Base-by-base conservation (phyloP, 2,329 filamentous ascomycete genomes). In the Dactylellina parvicollis region DNA sequence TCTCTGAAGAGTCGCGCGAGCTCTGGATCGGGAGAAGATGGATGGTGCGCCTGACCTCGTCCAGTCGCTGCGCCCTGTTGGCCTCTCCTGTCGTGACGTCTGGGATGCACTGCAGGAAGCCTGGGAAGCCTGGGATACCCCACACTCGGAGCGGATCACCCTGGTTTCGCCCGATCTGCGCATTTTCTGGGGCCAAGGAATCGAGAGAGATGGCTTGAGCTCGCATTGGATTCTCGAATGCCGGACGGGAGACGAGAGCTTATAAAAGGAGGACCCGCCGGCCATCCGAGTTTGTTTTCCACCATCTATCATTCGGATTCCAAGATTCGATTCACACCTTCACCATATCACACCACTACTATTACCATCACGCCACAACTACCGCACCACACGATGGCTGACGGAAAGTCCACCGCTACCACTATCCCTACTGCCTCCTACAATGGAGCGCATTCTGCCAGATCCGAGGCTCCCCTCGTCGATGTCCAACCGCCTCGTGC, bases 401-500 rank as follows among this genome's bases (percentile, higher is more conserved):
- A 65, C 50, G 44, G 42, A 47, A 72, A 72, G 24, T 14, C 47
- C 22, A 12, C 26, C 34, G 24, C 20, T 16, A 9, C 22, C 4
- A 46, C 49, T 36, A 26, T 52, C 32, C 46, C 67, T n/a, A n/a
- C n/a, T 5, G 52, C 67, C 36, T 64, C 57, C 59, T 72, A 47
- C 36, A 71, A 57, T 65, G 59, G 67, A 57, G 52, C 61, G 0
- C 70, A 61, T 30, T 60, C 74, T 85, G 87, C 80, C 77, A 83
- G 10, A 81, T 85, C 79, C 42, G 79, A 80, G 44, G 77, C 78
- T 59, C 82, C 82, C 40, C 81, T 87, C 77, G 90, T 92, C 82
- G 81, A 83, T 2, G 92, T 97, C 50, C 86, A 93, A 79, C 93
- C 92, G 20, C 92, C 94, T 14, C 87, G 88, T 72, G 85, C 89